Evolutionary conservation across 1,139 yeast genomes (phyloP).

Genomic region (Protomyces arabidopsidicola): DNA sequence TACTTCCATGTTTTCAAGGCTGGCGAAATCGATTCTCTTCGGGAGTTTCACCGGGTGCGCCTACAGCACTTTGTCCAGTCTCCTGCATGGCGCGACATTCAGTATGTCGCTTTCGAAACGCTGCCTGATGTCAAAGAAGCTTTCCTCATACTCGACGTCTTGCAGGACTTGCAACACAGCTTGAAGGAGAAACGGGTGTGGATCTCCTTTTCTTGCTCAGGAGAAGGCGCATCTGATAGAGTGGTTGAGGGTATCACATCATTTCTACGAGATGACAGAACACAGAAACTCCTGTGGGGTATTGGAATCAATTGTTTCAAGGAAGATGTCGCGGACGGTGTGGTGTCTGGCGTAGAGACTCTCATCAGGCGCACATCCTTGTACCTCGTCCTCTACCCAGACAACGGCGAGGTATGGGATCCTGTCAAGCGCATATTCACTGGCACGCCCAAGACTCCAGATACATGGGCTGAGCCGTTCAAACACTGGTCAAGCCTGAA

Average conservation of each 20-base stretch:
- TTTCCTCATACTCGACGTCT: slow-evolving; percentile 11
- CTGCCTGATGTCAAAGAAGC: slow-evolving; percentile 21
- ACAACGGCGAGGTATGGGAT: slow-evolving; percentile 23
- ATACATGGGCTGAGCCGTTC: slow-evolving; percentile 2
- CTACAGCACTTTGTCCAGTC: neutral
- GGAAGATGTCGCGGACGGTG: slow-evolving; percentile 9
- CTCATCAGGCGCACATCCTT: neutral
- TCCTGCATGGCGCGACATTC: neutral
- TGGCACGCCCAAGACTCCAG: slow-evolving; percentile 10
- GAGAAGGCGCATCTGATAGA: slow-evolving; percentile 12
- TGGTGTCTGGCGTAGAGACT: neutral
- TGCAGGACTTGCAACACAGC: neutral
- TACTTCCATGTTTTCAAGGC: neutral
- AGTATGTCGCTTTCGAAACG: slow-evolving; percentile 20
- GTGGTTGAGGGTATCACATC: neutral
- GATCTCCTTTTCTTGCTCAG: slow-evolving; percentile 21
- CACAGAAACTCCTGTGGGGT: slow-evolving; percentile 4
- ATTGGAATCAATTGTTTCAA: slow-evolving; percentile 24
- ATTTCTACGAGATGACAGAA: neutral
- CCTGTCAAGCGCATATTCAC: slow-evolving; percentile 1
- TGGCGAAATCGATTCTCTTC: neutral
- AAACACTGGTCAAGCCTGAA: neutral
- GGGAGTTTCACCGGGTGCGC: slow-evolving; percentile 4
- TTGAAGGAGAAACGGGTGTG: neutral
- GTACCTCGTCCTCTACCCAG: slow-evolving; percentile 17